Conservation (phyloP, 768 basidiomycete species). For the Artomyces pyxidatus region DNA sequence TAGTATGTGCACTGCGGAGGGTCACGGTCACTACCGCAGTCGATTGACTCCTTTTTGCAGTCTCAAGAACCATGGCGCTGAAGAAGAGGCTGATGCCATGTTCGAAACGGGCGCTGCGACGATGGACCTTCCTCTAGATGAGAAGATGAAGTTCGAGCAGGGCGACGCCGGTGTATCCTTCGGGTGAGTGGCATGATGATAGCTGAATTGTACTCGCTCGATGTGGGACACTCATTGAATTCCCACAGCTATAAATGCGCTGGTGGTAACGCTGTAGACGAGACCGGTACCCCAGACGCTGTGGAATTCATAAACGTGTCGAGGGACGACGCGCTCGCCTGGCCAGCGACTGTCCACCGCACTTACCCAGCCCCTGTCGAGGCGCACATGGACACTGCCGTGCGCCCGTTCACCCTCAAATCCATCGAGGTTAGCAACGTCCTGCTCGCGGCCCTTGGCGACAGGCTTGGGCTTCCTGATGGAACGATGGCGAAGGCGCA, state of each 20-base stretch:
- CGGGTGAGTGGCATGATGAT: too few species aligned
- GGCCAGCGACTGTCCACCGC: constrained; percentile 19
- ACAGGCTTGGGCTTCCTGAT: constrained; percentile 10
- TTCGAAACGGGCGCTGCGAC: constrained; percentile 32
- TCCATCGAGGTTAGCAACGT: constrained; percentile 19
- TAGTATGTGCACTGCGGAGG: too few species aligned
- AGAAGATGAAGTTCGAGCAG: constrained; percentile 34
- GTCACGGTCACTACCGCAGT: too few species aligned
- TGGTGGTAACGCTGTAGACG: constrained; percentile 24
- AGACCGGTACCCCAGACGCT: constrained; percentile 22
- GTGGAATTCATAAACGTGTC: constrained; percentile 27
- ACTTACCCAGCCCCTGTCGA: constrained; percentile 20
- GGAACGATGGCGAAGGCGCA: constrained; percentile 24
- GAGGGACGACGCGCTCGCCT: constrained; percentile 27
- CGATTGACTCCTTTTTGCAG: constrained; percentile 20
- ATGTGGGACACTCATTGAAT: too few species aligned
- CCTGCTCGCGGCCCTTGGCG: constrained; percentile 18
- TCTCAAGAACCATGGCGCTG: constrained; percentile 35
- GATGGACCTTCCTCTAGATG: constrained; percentile 31
- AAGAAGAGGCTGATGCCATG: constrained; percentile 27
- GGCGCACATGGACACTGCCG: constrained; percentile 15
- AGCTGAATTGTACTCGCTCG: neutral
- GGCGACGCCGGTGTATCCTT: constrained; percentile 31
- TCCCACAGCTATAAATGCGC: constrained; percentile 21
- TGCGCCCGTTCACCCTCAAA: constrained; percentile 17